Percentiles rank a stretch among this genome's conserved stretches.
phyloP scores from a whole-genome alignment of 108 stramenopile species.

The Cylindrotheca closterium region DNA sequence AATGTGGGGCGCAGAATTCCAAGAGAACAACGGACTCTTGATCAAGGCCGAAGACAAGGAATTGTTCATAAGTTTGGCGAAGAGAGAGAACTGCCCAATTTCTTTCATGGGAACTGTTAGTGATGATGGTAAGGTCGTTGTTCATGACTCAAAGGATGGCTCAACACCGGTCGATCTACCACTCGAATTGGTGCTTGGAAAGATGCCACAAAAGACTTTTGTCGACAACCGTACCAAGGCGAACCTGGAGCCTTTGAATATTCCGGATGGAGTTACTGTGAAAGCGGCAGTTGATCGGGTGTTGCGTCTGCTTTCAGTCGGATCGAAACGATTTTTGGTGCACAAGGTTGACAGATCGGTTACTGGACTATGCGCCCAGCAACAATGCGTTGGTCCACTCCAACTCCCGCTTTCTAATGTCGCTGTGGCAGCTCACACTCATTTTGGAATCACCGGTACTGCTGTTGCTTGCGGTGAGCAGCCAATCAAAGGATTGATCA shows the following conservation, averaged over 20 bases:
- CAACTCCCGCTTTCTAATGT: constrained; percentile 96
- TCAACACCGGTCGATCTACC: constrained; percentile 97
- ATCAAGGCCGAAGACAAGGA: constrained; percentile 72
- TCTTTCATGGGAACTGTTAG: constrained; percentile 90
- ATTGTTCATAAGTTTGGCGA: constrained; percentile 84
- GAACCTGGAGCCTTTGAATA: constrained; percentile 57
- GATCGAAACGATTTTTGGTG: constrained; percentile 98
- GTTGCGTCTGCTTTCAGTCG: constrained; percentile 91
- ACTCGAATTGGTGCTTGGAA: constrained; percentile 94
- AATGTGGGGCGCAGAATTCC: constrained; percentile 99
- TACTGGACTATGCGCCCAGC: constrained; percentile 98
- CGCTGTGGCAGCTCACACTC: constrained; percentile 93
- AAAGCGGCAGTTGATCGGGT: constrained; percentile 83
- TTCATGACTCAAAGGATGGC: constrained; percentile 86
- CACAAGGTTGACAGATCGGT: constrained; percentile 99
- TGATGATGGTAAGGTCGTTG: constrained; percentile 91
- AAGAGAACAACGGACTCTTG: constrained; percentile 98
- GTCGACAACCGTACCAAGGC: constrained; percentile 56
- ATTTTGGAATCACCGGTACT: constrained; percentile 93
- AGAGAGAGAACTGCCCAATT: constrained; percentile 94
- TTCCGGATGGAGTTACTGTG: constrained; percentile 78
- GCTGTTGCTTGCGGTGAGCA: constrained; percentile 97
- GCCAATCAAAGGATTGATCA: constrained; percentile 94
- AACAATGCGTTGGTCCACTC: constrained; percentile 99
- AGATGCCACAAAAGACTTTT: constrained; percentile 99